Percentiles rank a stretch among this genome's conserved stretches.
phyloP scores from a whole-genome alignment of 108 stramenopile species.

The Schizochytrium sp. region DNA sequence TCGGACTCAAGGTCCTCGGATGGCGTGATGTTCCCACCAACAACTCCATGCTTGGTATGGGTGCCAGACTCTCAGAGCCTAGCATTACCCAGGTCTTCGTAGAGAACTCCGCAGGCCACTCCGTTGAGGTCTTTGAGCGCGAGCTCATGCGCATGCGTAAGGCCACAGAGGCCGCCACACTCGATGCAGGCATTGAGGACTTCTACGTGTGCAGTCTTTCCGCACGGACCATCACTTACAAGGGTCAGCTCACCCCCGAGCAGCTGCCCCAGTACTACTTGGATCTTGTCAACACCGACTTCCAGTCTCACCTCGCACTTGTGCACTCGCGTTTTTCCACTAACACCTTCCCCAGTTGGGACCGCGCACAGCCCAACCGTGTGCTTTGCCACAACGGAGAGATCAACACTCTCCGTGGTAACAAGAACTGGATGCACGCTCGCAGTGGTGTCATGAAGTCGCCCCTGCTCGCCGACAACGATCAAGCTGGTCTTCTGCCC shows the following conservation, averaged over 20 bases:
- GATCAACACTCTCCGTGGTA: conserved; percentile 94
- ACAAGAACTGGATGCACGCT: conserved; percentile 97
- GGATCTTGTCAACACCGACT: conserved; percentile 87
- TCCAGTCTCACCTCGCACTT: conserved; percentile 86
- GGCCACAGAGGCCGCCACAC: conserved; percentile 85
- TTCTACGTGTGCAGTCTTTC: conserved; percentile 91
- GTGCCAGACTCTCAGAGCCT: conserved; percentile 90
- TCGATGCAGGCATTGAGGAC: conserved; percentile 64
- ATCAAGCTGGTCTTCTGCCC: conserved; percentile 76
- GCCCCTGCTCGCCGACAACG: conserved; percentile 80
- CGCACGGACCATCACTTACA: conserved; percentile 90
- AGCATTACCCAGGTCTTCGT: conserved; percentile 92
- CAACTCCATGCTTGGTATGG: conserved; percentile 89
- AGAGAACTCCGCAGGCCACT: conserved; percentile 83
- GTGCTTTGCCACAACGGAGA: conserved; percentile 98
- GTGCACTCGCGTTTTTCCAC: conserved; percentile 94
- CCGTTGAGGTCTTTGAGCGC: conserved; percentile 87
- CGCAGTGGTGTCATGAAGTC: conserved; percentile 94
- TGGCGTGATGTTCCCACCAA: conserved; percentile 89
- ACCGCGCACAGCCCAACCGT: conserved; percentile 93
- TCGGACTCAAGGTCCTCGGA: conserved; percentile 84
- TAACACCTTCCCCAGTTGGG: conserved; percentile 95
- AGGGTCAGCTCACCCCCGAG: conserved; percentile 93
- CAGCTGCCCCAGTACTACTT: conserved; percentile 90
- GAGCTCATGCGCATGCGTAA: conserved; percentile 86